These are phyloP conservation scores for Larix sibirica DNA, from an alignment of 83 land plant genomes.

Conservation along the genomic window DNA sequence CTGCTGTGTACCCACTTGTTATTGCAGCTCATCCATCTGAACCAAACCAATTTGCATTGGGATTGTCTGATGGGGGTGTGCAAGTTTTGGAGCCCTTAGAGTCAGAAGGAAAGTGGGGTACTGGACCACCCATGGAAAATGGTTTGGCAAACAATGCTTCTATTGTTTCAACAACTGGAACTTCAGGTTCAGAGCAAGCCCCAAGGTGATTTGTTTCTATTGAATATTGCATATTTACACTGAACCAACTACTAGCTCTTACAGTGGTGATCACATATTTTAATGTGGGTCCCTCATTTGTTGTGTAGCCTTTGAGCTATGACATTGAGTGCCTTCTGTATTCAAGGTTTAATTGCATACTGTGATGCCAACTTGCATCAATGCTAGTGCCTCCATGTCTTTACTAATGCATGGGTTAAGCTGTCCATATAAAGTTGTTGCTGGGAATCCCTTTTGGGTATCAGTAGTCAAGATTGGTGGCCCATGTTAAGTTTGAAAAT, in stretches of 20 bases:
- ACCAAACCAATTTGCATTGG: conserved; percentile 62
- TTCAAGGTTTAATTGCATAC: neutral
- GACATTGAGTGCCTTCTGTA: conserved; percentile 1
- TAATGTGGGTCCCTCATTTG: conserved; percentile 7
- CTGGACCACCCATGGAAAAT: conserved; percentile 61
- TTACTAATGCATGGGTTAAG: conserved; percentile 9
- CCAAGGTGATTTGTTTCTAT: conserved; percentile 39
- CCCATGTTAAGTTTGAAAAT: neutral
- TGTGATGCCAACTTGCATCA: conserved; percentile 11
- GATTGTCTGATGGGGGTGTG: conserved; percentile 59
- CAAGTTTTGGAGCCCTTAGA: conserved; percentile 61
- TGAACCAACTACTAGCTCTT: neutral
- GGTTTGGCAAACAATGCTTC: conserved; percentile 65
- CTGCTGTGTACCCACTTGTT: conserved; percentile 55
- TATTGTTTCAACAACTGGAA: conserved; percentile 53
- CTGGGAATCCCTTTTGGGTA: neutral
- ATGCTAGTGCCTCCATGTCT: conserved; percentile 10
- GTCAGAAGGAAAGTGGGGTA: conserved; percentile 62
- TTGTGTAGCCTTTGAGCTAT: conserved; percentile 4
- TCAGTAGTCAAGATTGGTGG: neutral
- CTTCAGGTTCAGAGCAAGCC: conserved; percentile 72
- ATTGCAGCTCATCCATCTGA: conserved; percentile 69
- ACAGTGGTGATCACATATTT: neutral
- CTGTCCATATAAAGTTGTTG: conserved; percentile 9
- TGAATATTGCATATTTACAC: neutral